Percentiles rank a stretch among this genome's conserved stretches.
Evolutionary conservation across 768 basidiomycete genomes (phyloP).

Genomic region (Dentipellis sp.): DNA sequence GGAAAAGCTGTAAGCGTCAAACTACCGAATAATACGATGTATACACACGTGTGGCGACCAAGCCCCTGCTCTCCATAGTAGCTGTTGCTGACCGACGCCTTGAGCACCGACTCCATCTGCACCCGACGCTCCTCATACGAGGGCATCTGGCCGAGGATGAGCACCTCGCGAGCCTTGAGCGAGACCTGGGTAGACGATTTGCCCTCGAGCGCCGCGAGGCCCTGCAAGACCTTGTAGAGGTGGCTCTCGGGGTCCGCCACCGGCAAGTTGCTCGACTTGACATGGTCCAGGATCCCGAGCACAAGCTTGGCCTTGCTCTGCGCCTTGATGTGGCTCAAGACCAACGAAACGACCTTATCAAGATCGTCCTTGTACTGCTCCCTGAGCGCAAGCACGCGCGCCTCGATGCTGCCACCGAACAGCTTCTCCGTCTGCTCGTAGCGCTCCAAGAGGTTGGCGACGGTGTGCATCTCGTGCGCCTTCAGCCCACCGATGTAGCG

Average conservation of each 20-base stretch:
- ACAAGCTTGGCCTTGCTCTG: conserved; percentile 87
- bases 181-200: conserved; percentile 90
- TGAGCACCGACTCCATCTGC: conserved; percentile 93
- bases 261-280: conserved; percentile 73
- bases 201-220: conserved; percentile 80
- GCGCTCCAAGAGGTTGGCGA: conserved; percentile 66
- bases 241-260: conserved; percentile 68
- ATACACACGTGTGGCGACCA: conserved; percentile 41
- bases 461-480: conserved; percentile 71
- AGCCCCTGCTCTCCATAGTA: conserved; percentile 81
- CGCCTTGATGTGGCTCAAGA: conserved; percentile 94
- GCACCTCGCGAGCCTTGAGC: conserved; percentile 92
- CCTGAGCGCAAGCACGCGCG: conserved; percentile 79
- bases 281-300: conserved; percentile 77
- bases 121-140: conserved; percentile 89
- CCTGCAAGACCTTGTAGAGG: conserved; percentile 69
- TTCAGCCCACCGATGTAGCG: conserved; percentile 78
- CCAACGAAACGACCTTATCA: conserved; percentile 76
- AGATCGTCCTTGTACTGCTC: conserved; percentile 91
- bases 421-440: conserved; percentile 86
- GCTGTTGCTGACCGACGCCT: conserved; percentile 76
- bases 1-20: not conserved
- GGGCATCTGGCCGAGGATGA: conserved; percentile 94
- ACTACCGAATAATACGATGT: not conserved
- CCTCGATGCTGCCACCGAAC: conserved; percentile 92